Percentiles rank a stretch among this genome's conserved stretches.
phyloP scores from a whole-genome alignment of 495 filamentous ascomycete species.

The Trichocladium uniseriatum region DNA sequence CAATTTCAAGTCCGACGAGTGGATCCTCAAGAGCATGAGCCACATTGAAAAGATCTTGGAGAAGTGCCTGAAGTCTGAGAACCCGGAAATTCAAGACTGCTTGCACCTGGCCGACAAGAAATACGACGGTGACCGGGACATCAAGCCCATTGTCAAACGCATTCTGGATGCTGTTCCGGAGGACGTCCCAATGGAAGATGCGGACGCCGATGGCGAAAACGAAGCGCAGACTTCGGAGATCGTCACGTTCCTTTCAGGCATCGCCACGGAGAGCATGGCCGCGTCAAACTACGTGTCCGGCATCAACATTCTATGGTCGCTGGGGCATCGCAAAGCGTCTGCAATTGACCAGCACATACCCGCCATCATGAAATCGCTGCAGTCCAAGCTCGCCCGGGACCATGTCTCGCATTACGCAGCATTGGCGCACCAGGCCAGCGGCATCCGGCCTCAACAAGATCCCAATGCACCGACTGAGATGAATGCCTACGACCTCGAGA shows the following conservation, averaged over 20 bases:
- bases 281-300: slow-evolving; percentile 72
- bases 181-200: slow-evolving; percentile 77
- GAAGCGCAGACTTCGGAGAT: slow-evolving; percentile 66
- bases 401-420: slow-evolving; percentile 70
- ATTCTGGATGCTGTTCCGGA: slow-evolving; percentile 88
- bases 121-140: slow-evolving; percentile 49
- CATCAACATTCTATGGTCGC: slow-evolving; percentile 83
- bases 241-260: slow-evolving; percentile 65
- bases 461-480: slow-evolving; percentile 48
- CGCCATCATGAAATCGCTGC: slow-evolving; percentile 85
- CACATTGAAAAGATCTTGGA: slow-evolving; percentile 81
- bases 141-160: slow-evolving; percentile 64
- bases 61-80: slow-evolving; percentile 78
- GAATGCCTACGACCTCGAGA: slow-evolving; percentile 67
- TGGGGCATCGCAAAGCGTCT: slow-evolving; percentile 71
- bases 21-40: slow-evolving; percentile 67
- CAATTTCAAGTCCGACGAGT: slow-evolving; percentile 76
- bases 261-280: slow-evolving; percentile 74
- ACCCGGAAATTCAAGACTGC: slow-evolving; percentile 84
- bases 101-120: slow-evolving; percentile 62
- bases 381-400: slow-evolving; percentile 85
- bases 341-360: slow-evolving; percentile 84
- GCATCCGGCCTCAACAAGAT: slow-evolving; percentile 30
- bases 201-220: slow-evolving; percentile 72
- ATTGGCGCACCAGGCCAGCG: slow-evolving; percentile 36